These are phyloP conservation scores for Ophiostoma quercus DNA, from an alignment of 2,329 filamentous ascomycete genomes.

Conservation along the genomic window DNA sequence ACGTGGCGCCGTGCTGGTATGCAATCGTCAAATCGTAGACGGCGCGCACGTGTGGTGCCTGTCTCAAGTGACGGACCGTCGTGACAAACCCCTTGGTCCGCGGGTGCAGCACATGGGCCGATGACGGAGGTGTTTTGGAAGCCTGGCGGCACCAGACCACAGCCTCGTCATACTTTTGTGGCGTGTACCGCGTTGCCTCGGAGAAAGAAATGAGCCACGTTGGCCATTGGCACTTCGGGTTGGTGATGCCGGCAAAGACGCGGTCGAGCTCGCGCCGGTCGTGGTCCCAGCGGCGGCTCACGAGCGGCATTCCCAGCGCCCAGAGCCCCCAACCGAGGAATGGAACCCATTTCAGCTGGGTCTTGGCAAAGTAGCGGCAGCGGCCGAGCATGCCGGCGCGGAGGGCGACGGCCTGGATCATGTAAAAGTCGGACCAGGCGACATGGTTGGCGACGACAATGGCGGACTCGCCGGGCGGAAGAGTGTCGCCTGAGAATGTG, in stretches of 20 bases:
- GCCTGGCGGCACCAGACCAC: slow-evolving; percentile 49
- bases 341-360: slow-evolving; percentile 53
- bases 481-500: slow-evolving; percentile 46
- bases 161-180: slow-evolving; percentile 48
- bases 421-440: slow-evolving; percentile 59
- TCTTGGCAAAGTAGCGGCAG: slow-evolving; percentile 59
- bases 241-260: slow-evolving; percentile 51
- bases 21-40: slow-evolving; percentile 54
- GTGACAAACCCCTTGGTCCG: background rate
- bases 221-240: slow-evolving; percentile 44
- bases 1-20: slow-evolving; percentile 41
- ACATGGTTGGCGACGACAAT: slow-evolving; percentile 58
- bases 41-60: slow-evolving; percentile 47
- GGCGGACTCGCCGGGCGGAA: slow-evolving; percentile 52
- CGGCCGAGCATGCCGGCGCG: slow-evolving; percentile 54
- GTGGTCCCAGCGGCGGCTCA: slow-evolving; percentile 54
- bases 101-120: slow-evolving; percentile 1
- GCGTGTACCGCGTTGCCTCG: slow-evolving; percentile 57
- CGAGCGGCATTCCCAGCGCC: slow-evolving; percentile 61
- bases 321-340: slow-evolving; percentile 60
- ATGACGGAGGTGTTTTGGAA: slow-evolving; percentile 48
- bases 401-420: slow-evolving; percentile 55
- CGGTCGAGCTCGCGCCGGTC: slow-evolving; percentile 53
- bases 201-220: slow-evolving; percentile 62
- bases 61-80: slow-evolving; percentile 51